Evolutionary conservation across 495 filamentous ascomycete genomes (phyloP).

Genomic region (Margaritispora aquatica): DNA sequence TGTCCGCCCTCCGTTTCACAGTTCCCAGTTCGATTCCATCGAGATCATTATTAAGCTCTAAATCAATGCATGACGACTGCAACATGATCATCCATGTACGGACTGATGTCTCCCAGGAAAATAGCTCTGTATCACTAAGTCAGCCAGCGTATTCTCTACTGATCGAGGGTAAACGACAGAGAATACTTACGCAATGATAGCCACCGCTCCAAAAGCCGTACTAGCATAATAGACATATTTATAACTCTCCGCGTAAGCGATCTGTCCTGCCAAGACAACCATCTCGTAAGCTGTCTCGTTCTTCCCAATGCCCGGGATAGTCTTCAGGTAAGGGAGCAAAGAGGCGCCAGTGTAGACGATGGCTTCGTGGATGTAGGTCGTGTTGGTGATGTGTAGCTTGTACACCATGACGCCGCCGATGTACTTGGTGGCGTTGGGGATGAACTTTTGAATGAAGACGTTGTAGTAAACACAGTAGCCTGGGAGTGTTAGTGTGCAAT

Average conservation of each 20-base stretch:
- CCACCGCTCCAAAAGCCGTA: slow-evolving; percentile 58
- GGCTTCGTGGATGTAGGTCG: slow-evolving; percentile 34
- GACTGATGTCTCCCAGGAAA: slow-evolving; percentile 57
- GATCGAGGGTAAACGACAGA: no score
- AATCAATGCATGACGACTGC: slow-evolving; percentile 53
- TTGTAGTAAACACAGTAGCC: slow-evolving; percentile 72
- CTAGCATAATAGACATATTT: slow-evolving; percentile 63
- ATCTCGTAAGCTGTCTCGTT: slow-evolving; percentile 47
- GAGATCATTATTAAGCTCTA: background rate
- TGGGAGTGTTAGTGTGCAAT: background rate
- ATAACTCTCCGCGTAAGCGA: slow-evolving; percentile 57
- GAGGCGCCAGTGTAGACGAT: slow-evolving; percentile 54
- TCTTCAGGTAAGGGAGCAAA: slow-evolving; percentile 37
- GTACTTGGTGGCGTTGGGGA: slow-evolving; percentile 42
- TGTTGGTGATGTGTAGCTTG: slow-evolving; percentile 48
- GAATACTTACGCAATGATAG: slow-evolving; percentile 58
- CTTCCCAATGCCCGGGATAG: slow-evolving; percentile 46
- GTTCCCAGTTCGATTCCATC: background rate
- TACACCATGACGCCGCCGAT: slow-evolving; percentile 29
- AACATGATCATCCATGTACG: slow-evolving; percentile 64
- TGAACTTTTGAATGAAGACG: slow-evolving; percentile 62
- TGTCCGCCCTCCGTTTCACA: no score
- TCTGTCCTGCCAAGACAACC: slow-evolving; percentile 55
- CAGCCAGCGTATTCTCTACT: no score
- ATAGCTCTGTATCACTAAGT: no score